Evolutionary conservation across 495 filamentous ascomycete species (phyloP).

Genomic region (Aspergillus baeticus): DNA sequence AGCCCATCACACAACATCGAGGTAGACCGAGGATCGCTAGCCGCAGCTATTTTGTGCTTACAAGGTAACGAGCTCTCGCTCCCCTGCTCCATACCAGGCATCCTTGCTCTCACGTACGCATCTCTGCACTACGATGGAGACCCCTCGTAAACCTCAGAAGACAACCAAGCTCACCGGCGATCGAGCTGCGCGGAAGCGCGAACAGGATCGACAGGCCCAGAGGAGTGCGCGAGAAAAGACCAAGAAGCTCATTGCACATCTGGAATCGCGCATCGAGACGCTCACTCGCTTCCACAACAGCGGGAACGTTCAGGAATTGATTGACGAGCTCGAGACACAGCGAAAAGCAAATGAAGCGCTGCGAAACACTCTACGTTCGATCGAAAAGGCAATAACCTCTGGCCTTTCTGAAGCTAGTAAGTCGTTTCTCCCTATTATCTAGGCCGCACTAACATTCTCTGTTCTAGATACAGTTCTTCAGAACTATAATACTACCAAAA

Average conservation of each 20-base stretch:
- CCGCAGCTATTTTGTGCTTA: not conserved
- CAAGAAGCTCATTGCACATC: constrained; percentile 11
- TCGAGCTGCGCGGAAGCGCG: constrained; percentile 16
- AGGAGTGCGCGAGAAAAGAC: constrained; percentile 18
- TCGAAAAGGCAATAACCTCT: constrained; percentile 8
- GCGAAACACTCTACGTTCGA: constrained; percentile 4
- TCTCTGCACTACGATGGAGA: constrained; percentile 8
- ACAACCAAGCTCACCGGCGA: constrained; percentile 11
- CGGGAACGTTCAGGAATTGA: constrained; percentile 13
- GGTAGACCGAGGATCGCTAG: not conserved
- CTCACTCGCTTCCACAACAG: constrained; percentile 15
- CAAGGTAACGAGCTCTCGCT: not conserved
- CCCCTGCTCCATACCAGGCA: not conserved
- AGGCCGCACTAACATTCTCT: not conserved
- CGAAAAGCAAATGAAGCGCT: constrained; percentile 14
- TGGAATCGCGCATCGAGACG: constrained; percentile 14
- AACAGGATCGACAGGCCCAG: constrained; percentile 18
- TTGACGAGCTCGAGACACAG: constrained; percentile 16
- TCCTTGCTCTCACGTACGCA: not conserved
- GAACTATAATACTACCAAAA: not conserved
- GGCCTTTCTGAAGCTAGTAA: constrained; percentile 12
- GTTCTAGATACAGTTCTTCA: constrained; percentile 1
- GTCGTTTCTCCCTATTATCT: not conserved
- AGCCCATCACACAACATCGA: not conserved
- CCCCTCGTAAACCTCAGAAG: constrained; percentile 8